Evolutionary conservation across 257 asterid genomes (phyloP).

Genomic region (Ilex asprella): DNA sequence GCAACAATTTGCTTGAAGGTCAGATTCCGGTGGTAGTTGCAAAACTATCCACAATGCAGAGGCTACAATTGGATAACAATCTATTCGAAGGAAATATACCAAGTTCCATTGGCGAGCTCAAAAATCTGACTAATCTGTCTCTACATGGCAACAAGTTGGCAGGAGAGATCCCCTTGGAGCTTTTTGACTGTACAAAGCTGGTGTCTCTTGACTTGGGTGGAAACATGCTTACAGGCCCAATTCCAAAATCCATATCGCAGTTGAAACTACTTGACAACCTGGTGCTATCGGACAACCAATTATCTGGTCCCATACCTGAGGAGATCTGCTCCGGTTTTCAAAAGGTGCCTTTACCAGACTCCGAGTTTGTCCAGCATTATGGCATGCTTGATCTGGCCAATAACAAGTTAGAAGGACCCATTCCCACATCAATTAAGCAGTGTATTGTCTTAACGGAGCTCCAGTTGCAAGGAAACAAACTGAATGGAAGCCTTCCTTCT

Average conservation of each 20-base stretch:
- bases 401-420: constrained; percentile 49
- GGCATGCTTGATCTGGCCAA: constrained; percentile 81
- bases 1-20: constrained; percentile 50
- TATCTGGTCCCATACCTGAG: constrained; percentile 63
- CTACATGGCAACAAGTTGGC: constrained; percentile 53
- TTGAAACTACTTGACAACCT: constrained; percentile 60
- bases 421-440: constrained; percentile 48
- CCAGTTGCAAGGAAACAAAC: constrained; percentile 49
- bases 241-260: constrained; percentile 46
- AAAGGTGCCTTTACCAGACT: constrained; percentile 56
- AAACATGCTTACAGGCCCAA: constrained; percentile 43
- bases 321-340: constrained; percentile 77
- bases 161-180: constrained; percentile 57
- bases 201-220: constrained; percentile 62
- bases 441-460: constrained; percentile 48
- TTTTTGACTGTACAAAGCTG: constrained; percentile 55
- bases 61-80: constrained; percentile 58
- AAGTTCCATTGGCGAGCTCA: constrained; percentile 41
- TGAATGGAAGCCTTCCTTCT: constrained; percentile 65
- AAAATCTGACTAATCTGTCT: constrained; percentile 66
- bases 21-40: constrained; percentile 30
- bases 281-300: constrained; percentile 54
- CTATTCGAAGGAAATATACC: constrained; percentile 58
- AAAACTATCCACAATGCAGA: constrained; percentile 27
- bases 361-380: constrained; percentile 70